A percentile compares a stretch with the other conserved stretches of the same genome.
Conservation (phyloP, 805 yeast genomes). For the Nakazawaea peltata region DNA sequence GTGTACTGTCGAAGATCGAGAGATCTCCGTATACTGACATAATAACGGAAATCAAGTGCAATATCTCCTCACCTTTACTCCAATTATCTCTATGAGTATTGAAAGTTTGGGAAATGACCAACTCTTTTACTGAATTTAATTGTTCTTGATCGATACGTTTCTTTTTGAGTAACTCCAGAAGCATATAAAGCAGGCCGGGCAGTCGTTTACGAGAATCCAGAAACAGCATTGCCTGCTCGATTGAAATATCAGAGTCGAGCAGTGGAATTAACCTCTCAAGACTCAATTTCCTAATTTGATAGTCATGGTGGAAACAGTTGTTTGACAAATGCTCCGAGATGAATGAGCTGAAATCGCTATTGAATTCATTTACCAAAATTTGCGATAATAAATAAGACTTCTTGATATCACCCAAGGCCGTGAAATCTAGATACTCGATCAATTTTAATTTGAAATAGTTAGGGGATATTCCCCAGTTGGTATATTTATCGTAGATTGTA, state of each 20-base stretch:
- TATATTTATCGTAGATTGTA: conserved; percentile 20
- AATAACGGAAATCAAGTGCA: conserved; percentile 16
- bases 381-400: conserved; percentile 26
- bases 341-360: conserved; percentile 13
- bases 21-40: conserved; percentile 3
- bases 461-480: conserved; percentile 11
- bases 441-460: conserved; percentile 36
- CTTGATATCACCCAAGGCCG: conserved; percentile 33
- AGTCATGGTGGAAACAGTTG: conserved; percentile 28
- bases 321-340: conserved; percentile 25
- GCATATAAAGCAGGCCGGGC: conserved; percentile 15
- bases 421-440: conserved; percentile 52
- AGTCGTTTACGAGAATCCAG: background rate
- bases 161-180: conserved; percentile 16
- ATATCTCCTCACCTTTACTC: conserved; percentile 30
- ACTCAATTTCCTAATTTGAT: conserved; percentile 33
- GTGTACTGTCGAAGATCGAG: conserved; percentile 10
- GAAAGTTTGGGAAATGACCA: conserved; percentile 13
- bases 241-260: conserved; percentile 3
- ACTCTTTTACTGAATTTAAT: background rate
- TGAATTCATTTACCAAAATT: conserved; percentile 10
- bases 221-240: background rate
- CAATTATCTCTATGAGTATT: conserved; percentile 25
- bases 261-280: conserved; percentile 26
- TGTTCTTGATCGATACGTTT: background rate